Percentiles rank a stretch among this genome's conserved stretches.
phyloP scores from a whole-genome alignment of 306 rosid genomes.

The Casuarina equisetifolia region DNA sequence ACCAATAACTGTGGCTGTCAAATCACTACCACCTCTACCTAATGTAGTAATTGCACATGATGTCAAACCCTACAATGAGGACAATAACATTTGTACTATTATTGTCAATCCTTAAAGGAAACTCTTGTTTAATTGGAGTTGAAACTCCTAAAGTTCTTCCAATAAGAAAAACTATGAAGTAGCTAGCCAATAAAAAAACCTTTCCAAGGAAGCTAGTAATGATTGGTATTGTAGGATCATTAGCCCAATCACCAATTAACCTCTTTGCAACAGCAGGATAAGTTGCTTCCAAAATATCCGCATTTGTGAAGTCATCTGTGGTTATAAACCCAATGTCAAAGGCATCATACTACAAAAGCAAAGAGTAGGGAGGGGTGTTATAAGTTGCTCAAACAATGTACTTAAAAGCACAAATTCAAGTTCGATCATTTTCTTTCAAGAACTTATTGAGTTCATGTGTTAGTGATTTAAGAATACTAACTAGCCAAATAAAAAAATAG shows the following conservation, averaged over 20 bases:
- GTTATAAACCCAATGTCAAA: slow-evolving; percentile 90
- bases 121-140: slow-evolving; percentile 19
- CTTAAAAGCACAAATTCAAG: slow-evolving; percentile 19
- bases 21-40: slow-evolving; percentile 98
- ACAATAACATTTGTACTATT: neutral
- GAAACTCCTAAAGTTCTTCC: slow-evolving; percentile 4
- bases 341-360: slow-evolving; percentile 83
- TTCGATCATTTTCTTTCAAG: slow-evolving; percentile 12
- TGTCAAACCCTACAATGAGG: slow-evolving; percentile 71
- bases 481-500: slow-evolving; percentile 6
- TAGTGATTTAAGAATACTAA: slow-evolving; percentile 14
- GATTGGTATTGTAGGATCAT: slow-evolving; percentile 87
- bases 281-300: slow-evolving; percentile 95
- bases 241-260: slow-evolving; percentile 73
- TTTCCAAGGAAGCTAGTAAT: slow-evolving; percentile 96
- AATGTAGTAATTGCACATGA: slow-evolving; percentile 91
- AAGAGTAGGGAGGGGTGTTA: slow-evolving; percentile 8
- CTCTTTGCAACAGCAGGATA: slow-evolving; percentile 94
- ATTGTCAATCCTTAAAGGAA: slow-evolving; percentile 5
- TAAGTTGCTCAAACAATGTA: slow-evolving; percentile 9
- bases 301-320: slow-evolving; percentile 96
- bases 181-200: slow-evolving; percentile 46
- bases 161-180: slow-evolving; percentile 1
- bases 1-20: slow-evolving; percentile 94
- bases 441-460: slow-evolving; percentile 5